A percentile compares a stretch with the other conserved stretches of the same genome.
phyloP scores from a whole-genome alignment of 2,329 filamentous ascomycete genomes.

The Fusarium coffeatum region DNA sequence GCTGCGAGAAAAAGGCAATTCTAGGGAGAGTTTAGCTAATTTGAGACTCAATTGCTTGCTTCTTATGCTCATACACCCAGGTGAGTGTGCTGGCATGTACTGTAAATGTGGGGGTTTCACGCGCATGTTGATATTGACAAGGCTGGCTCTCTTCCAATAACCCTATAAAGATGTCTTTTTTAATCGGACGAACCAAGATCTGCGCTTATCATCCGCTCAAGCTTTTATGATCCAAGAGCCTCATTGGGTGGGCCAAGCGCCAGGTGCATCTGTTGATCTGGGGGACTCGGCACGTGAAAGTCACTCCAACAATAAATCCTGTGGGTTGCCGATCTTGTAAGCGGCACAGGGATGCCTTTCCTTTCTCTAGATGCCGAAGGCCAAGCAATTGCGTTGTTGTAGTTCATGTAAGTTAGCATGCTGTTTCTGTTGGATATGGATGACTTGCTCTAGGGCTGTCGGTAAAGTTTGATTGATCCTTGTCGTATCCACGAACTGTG shows the following conservation, averaged over 20 bases:
- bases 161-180: slow-evolving; percentile 1
- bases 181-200: slow-evolving; percentile 35
- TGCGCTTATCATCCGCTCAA: slow-evolving; percentile 37
- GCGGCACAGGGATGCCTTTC: slow-evolving; percentile 19
- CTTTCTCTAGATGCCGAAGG: slow-evolving; percentile 9
- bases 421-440: slow-evolving; percentile 2
- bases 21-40: slow-evolving; percentile 8
- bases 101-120: slow-evolving; percentile 11
- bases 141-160: slow-evolving; percentile 18
- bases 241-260: slow-evolving; percentile 40
- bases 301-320: slow-evolving; percentile 19
- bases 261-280: slow-evolving; percentile 35
- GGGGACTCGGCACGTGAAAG: slow-evolving; percentile 16
- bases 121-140: slow-evolving; percentile 12
- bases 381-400: slow-evolving; percentile 2
- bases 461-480: slow-evolving; percentile 1
- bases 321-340: slow-evolving; percentile 34
- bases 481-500: slow-evolving; percentile 8
- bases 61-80: slow-evolving; percentile 1
- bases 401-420: slow-evolving; percentile 14
- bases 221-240: slow-evolving; percentile 8
- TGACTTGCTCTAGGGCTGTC: slow-evolving; percentile 3
- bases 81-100: slow-evolving; percentile 12
- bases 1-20: slow-evolving; percentile 8
- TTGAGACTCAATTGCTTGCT: slow-evolving; percentile 8